These are phyloP conservation scores for Verticillium klebahnii DNA, from an alignment of 2,329 filamentous ascomycete genomes.

Conservation along the genomic window DNA sequence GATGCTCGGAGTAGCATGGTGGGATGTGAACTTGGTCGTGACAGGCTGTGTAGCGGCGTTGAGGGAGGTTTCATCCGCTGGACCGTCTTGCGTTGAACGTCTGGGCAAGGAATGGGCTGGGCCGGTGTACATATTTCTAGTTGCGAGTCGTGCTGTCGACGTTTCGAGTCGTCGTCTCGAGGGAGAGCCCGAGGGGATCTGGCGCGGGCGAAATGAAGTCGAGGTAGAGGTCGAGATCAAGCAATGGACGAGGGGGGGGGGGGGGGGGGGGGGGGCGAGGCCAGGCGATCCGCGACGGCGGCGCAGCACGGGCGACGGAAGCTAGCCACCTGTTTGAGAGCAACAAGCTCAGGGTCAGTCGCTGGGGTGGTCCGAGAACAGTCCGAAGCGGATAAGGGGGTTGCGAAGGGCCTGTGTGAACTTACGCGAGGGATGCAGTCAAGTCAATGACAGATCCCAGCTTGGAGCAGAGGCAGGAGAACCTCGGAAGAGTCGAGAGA, in stretches of 20 bases:
- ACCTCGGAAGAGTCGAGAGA: background rate
- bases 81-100: slow-evolving; percentile 5
- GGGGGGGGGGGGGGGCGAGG: background rate
- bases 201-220: background rate
- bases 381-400: background rate
- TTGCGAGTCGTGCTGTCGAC: background rate
- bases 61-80: slow-evolving; percentile 5
- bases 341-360: background rate
- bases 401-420: background rate
- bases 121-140: slow-evolving; percentile 12
- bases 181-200: background rate
- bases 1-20: slow-evolving; percentile 10
- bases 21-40: slow-evolving; percentile 8
- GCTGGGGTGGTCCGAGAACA: background rate
- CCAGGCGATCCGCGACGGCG: background rate
- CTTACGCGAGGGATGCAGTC: background rate
- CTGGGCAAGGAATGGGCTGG: slow-evolving; percentile 12
- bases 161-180: background rate
- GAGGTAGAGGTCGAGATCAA: background rate
- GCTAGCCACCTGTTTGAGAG: background rate
- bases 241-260: background rate
- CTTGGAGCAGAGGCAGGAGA: background rate
- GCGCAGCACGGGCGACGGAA: background rate
- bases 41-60: slow-evolving; percentile 7
- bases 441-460: background rate